Evolutionary conservation across 2,329 filamentous ascomycete species (phyloP).

Genomic region (Monosporascus sp.): DNA sequence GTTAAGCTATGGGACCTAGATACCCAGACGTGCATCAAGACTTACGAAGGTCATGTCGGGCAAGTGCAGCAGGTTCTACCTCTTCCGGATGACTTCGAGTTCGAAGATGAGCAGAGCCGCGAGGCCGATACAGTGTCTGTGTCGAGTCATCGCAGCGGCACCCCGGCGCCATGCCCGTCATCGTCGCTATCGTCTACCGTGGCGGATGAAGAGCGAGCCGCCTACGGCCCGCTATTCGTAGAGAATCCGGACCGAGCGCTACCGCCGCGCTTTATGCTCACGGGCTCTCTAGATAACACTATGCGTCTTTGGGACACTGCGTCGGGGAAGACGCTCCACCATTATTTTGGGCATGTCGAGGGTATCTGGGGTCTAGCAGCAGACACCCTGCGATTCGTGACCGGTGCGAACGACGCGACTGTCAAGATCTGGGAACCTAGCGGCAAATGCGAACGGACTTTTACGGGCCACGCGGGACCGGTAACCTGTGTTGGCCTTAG

Average conservation of each 20-base stretch:
- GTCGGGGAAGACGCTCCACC: conserved; percentile 76
- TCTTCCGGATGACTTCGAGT: conserved; percentile 82
- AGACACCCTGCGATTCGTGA: conserved; percentile 82
- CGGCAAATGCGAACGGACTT: conserved; percentile 86
- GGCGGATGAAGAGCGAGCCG: conserved; percentile 41
- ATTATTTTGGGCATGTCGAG: conserved; percentile 95
- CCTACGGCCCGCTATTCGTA: conserved; percentile 60
- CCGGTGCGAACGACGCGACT: conserved; percentile 87
- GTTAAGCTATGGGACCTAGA: conserved; percentile 93
- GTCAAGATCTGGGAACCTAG: conserved; percentile 95
- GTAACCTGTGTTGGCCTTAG: conserved; percentile 91
- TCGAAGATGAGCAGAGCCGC: conserved; percentile 61
- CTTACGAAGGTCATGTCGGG: conserved; percentile 84
- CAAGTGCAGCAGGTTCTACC: conserved; percentile 89
- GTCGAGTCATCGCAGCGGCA: conserved; percentile 41
- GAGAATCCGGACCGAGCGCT: conserved; percentile 57
- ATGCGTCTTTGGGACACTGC: conserved; percentile 89
- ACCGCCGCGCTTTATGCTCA: conserved; percentile 88
- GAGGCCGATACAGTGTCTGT: conserved; percentile 51
- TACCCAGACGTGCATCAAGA: conserved; percentile 68
- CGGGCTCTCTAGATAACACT: conserved; percentile 83
- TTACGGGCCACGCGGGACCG: conserved; percentile 83
- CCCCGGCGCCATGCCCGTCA: conserved; percentile 26
- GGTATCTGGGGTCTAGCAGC: conserved; percentile 91
- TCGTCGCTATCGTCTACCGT: conserved; percentile 16